Conservation (phyloP, 1,284 basidiomycete genomes). For the Crepidotus sp. region DNA sequence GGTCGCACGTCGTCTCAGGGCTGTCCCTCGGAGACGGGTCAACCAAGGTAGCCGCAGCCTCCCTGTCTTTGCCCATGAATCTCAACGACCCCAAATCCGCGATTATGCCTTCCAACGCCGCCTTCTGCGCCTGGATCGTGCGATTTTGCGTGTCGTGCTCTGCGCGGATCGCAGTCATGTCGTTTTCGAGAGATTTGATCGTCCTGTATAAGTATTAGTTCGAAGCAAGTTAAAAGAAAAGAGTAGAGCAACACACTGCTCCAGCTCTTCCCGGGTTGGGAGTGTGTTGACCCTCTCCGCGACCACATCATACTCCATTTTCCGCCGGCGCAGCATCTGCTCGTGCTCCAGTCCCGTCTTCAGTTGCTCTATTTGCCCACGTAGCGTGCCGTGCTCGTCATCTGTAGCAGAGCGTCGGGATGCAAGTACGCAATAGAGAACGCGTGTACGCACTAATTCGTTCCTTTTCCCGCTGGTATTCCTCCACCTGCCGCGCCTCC, state of each 20-base stretch:
- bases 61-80: conserved; percentile 57
- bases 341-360: conserved; percentile 68
- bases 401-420: conserved; percentile 40
- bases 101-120: conserved; percentile 57
- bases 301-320: conserved; percentile 76
- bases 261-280: conserved; percentile 64
- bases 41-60: conserved; percentile 30
- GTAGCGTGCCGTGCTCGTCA: conserved; percentile 55
- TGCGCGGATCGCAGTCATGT: conserved; percentile 61
- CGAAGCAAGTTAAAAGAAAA: not conserved
- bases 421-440: not conserved
- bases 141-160: conserved; percentile 68
- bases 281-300: conserved; percentile 75
- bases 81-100: conserved; percentile 51
- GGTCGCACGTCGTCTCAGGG: conserved; percentile 33
- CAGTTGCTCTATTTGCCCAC: conserved; percentile 64
- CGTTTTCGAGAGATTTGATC: conserved; percentile 62
- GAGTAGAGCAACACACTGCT: conserved; percentile 42
- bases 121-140: conserved; percentile 57
- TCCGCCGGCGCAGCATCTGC: conserved; percentile 60
- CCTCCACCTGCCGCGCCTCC: conserved; percentile 70
- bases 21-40: conserved; percentile 36
- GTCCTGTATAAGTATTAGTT: conserved; percentile 34
- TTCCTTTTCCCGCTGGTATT: conserved; percentile 63
- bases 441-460: conserved; percentile 48